These are phyloP conservation scores for Rhodotorula sphaerocarpa DNA, from an alignment of 768 basidiomycete species.

Conservation along the genomic window DNA sequence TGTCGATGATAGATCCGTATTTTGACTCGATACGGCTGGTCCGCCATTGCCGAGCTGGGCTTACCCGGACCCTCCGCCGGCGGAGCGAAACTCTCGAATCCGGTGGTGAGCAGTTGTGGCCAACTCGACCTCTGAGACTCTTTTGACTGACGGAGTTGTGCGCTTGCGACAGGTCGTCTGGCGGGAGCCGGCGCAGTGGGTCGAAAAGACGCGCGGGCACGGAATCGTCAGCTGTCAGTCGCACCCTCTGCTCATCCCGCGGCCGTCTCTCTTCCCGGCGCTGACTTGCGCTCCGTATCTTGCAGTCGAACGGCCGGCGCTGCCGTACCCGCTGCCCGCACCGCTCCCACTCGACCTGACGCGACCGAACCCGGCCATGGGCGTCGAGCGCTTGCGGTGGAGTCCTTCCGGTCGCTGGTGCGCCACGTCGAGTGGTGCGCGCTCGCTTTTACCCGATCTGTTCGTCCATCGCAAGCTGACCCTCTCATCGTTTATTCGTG, in stretches of 20 bases:
- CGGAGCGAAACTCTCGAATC: too few species aligned
- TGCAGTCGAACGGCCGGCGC: conserved; percentile 7
- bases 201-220: conserved; percentile 20
- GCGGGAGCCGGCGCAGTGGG: conserved; percentile 27
- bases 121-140: too few species aligned
- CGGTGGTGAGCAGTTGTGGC: too few species aligned
- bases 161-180: conserved; percentile 23
- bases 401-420: conserved; percentile 3
- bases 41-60: not conserved
- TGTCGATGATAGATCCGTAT: conserved; percentile 31
- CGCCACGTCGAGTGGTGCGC: conserved; percentile 14
- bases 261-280: too few species aligned
- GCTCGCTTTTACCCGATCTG: not conserved
- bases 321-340: conserved; percentile 2
- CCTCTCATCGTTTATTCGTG: not conserved
- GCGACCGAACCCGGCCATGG: conserved; percentile 20
- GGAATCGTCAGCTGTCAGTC: conserved; percentile 30
- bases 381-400: conserved; percentile 8
- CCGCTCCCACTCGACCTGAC: not conserved
- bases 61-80: not conserved
- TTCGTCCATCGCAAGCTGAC: not conserved
- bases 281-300: too few species aligned
- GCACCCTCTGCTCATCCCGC: not conserved
- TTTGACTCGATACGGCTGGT: conserved; percentile 9
- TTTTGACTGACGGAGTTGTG: too few species aligned